Conservation (phyloP, 768 basidiomycete genomes). For the Lactifluus subvellereus region DNA sequence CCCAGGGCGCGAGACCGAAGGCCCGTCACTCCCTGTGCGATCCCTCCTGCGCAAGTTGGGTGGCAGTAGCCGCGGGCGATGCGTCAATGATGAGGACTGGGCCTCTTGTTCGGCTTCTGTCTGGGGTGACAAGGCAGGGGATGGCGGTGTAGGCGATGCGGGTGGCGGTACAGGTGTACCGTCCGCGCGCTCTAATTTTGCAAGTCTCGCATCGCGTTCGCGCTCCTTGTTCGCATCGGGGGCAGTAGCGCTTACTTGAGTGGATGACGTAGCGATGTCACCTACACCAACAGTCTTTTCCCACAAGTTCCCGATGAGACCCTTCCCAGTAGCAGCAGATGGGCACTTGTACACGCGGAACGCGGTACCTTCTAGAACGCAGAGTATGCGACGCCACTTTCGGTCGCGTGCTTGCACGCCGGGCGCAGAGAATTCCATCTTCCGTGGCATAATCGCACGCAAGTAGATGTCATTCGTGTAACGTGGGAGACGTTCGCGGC, state of each 20-base stretch:
- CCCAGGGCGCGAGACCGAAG: neutral
- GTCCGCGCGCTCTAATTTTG: constrained; percentile 6
- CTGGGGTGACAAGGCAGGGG: neutral
- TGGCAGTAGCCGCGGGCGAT: constrained; percentile 17
- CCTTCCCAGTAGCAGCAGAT: constrained; percentile 42
- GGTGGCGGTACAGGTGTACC: neutral
- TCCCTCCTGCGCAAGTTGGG: constrained; percentile 18
- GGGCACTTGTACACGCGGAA: constrained; percentile 68
- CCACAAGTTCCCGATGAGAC: constrained; percentile 65
- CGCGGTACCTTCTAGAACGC: constrained; percentile 89
- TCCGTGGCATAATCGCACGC: constrained; percentile 75
- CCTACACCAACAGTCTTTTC: constrained; percentile 71
- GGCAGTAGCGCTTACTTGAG: constrained; percentile 26
- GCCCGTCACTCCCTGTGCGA: neutral
- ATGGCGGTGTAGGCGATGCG: neutral
- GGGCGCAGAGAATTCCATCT: constrained; percentile 86
- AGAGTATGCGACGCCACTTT: constrained; percentile 85
- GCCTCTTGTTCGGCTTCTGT: neutral
- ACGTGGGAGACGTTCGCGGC: constrained; percentile 66
- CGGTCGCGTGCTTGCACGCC: constrained; percentile 86
- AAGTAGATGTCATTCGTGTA: constrained; percentile 84
- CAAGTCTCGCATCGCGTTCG: constrained; percentile 24
- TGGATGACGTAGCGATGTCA: constrained; percentile 37
- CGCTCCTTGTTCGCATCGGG: constrained; percentile 31
- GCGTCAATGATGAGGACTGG: neutral